Percentiles rank a stretch among this genome's conserved stretches.
Conservation (phyloP, 345 rosid species). For the Salix exigua region DNA sequence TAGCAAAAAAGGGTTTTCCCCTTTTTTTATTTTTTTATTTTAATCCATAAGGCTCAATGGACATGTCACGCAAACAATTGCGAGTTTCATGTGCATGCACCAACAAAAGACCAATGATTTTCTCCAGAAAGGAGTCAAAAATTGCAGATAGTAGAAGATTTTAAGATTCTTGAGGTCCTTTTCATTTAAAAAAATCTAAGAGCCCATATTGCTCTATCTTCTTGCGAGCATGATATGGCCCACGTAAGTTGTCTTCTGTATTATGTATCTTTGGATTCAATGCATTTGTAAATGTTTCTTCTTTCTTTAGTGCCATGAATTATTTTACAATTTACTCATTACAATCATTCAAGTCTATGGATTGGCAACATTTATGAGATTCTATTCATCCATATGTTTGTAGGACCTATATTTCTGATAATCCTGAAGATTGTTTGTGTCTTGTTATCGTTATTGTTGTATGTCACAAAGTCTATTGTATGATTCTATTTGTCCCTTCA, state of each 20-base stretch:
- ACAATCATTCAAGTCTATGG: constrained; percentile 33
- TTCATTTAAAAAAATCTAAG: constrained; percentile 17
- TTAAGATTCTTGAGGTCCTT: constrained; percentile 10
- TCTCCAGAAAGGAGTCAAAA: constrained; percentile 25
- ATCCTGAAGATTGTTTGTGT: constrained; percentile 16
- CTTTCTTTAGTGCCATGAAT: neutral
- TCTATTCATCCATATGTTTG: constrained; percentile 18
- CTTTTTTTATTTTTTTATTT: neutral
- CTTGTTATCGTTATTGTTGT: constrained; percentile 14
- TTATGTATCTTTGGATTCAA: constrained; percentile 30
- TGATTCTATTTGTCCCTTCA: constrained; percentile 3
- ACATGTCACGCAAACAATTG: neutral
- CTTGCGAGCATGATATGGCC: constrained; percentile 45
- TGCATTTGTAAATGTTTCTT: constrained; percentile 22
- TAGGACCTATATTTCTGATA: constrained; percentile 21
- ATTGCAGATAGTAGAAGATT: constrained; percentile 13
- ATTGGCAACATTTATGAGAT: constrained; percentile 39
- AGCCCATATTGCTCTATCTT: constrained; percentile 36
- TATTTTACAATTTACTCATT: constrained; percentile 5
- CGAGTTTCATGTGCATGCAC: constrained; percentile 5
- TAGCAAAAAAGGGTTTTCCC: neutral
- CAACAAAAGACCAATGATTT: neutral
- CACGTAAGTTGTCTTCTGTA: constrained; percentile 37
- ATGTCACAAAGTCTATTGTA: neutral
- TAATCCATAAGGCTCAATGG: neutral